These are phyloP conservation scores for Keithomyces neogunnii DNA, from an alignment of 2,329 filamentous ascomycete genomes.

Conservation along the genomic window DNA sequence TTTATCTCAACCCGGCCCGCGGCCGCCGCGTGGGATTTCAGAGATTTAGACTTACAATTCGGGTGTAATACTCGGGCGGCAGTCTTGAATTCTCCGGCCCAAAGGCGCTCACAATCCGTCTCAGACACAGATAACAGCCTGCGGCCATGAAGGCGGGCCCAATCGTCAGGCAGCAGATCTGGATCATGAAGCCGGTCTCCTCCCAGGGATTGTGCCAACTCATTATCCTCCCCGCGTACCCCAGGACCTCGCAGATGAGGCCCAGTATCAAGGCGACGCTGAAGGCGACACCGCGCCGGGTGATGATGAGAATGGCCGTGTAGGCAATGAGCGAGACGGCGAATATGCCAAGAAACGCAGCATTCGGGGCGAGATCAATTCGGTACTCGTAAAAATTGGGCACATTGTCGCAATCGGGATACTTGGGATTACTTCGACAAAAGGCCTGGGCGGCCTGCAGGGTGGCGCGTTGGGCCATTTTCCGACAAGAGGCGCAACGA, in stretches of 20 bases:
- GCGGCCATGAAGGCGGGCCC: slow-evolving; percentile 57
- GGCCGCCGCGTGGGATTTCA: too few relatives aligned
- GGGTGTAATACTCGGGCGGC: slow-evolving; percentile 36
- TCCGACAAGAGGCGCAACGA: not conserved
- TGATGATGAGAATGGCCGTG: slow-evolving; percentile 31
- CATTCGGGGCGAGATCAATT: slow-evolving; percentile 42
- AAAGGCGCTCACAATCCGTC: slow-evolving; percentile 38
- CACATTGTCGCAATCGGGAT: slow-evolving; percentile 22
- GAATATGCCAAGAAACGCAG: slow-evolving; percentile 42
- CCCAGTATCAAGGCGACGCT: slow-evolving; percentile 45
- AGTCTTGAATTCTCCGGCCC: slow-evolving; percentile 41
- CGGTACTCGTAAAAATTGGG: slow-evolving; percentile 40
- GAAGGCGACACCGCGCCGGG: slow-evolving; percentile 41
- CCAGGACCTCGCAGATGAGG: slow-evolving; percentile 45
- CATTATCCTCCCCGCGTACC: slow-evolving; percentile 50
- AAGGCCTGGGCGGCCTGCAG: slow-evolving; percentile 7
- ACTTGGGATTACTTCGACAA: slow-evolving; percentile 20
- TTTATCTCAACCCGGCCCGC: too few relatives aligned
- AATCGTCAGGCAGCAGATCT: slow-evolving; percentile 55
- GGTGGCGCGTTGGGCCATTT: not conserved
- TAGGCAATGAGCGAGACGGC: slow-evolving; percentile 31
- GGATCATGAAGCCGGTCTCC: slow-evolving; percentile 41
- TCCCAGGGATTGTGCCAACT: slow-evolving; percentile 45
- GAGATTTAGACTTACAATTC: slow-evolving; percentile 29
- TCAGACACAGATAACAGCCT: slow-evolving; percentile 54